Conservation (phyloP, 176 grass and related monocot species). For the Avena eriantha region DNA sequence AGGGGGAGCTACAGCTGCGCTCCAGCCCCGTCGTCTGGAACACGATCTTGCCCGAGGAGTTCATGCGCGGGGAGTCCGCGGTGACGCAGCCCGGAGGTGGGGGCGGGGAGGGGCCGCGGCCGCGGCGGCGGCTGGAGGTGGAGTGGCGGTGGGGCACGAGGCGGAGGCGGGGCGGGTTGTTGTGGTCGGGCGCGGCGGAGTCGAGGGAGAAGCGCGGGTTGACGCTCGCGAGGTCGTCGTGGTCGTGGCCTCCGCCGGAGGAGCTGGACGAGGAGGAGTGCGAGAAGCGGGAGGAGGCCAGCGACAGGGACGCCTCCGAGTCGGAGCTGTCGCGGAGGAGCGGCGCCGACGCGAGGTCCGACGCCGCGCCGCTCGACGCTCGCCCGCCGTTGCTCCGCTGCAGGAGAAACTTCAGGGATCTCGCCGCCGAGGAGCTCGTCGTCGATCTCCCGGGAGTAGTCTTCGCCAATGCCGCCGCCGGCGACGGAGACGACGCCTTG, state of each 20-base stretch:
- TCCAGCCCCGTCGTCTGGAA: conserved; percentile 75
- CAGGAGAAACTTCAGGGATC: conserved; percentile 72
- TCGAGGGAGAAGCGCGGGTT: conserved; percentile 79
- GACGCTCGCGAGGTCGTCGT: conserved; percentile 50
- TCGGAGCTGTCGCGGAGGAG: conserved; percentile 84
- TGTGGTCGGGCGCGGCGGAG: conserved; percentile 49
- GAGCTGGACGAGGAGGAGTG: conserved; percentile 76
- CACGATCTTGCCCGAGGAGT: conserved; percentile 87
- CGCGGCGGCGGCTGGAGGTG: conserved; percentile 27
- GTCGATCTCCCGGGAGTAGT: conserved; percentile 23
- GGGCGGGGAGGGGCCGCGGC: conserved; percentile 34
- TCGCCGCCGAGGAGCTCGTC: conserved; percentile 37
- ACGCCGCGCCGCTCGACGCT: conserved; percentile 21
- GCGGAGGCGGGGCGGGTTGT: conserved; percentile 62
- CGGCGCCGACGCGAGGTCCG: conserved; percentile 56
- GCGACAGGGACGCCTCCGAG: conserved; percentile 65
- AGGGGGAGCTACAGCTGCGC: conserved; percentile 86
- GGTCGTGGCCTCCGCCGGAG: conserved; percentile 69
- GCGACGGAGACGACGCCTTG: conserved; percentile 31
- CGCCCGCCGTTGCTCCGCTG: conserved; percentile 62
- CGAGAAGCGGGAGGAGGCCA: conserved; percentile 78
- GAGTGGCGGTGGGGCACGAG: conserved; percentile 47
- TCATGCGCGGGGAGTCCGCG: conserved; percentile 84
- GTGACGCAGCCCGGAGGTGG: conserved; percentile 35
- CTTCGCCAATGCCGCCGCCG: background rate